Evolutionary conservation across 129 eudicot genomes (phyloP).

Genomic region (Flaveria trinervia): DNA sequence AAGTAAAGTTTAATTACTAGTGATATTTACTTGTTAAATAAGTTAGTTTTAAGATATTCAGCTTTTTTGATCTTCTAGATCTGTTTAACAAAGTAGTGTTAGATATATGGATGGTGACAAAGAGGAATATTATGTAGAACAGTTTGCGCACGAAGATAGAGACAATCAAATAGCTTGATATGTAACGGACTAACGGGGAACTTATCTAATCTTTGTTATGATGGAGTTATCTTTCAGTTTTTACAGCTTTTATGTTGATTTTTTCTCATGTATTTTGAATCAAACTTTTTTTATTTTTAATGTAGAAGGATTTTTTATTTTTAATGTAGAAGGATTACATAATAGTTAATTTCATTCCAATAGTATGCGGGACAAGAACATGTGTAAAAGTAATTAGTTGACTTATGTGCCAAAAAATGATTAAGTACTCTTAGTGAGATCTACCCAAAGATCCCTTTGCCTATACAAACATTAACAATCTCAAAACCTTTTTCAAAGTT

Average conservation of each 20-base stretch:
- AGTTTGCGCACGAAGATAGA: background rate
- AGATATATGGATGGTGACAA: background rate
- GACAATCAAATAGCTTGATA: background rate
- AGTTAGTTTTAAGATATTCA: too few species aligned
- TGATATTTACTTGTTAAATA: too few species aligned
- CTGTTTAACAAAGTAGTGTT: too few species aligned
- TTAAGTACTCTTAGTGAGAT: background rate
- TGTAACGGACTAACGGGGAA: background rate
- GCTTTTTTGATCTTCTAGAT: too few species aligned
- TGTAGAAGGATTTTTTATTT: background rate
- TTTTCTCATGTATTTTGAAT: background rate
- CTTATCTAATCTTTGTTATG: background rate
- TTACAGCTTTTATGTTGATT: background rate
- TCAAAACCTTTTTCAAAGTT: background rate
- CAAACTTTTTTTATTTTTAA: too few species aligned
- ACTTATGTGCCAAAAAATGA: background rate
- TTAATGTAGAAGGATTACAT: background rate
- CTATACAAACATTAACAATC: background rate
- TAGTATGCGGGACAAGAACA: background rate
- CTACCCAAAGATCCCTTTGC: conserved; percentile 6
- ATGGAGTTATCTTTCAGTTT: background rate
- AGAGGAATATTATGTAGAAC: background rate
- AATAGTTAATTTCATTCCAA: background rate
- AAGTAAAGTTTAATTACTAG: too few species aligned
- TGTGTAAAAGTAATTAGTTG: conserved; percentile 10